These are phyloP conservation scores for Collybia mongolica DNA, from an alignment of 768 basidiomycete genomes.

Conservation along the genomic window DNA sequence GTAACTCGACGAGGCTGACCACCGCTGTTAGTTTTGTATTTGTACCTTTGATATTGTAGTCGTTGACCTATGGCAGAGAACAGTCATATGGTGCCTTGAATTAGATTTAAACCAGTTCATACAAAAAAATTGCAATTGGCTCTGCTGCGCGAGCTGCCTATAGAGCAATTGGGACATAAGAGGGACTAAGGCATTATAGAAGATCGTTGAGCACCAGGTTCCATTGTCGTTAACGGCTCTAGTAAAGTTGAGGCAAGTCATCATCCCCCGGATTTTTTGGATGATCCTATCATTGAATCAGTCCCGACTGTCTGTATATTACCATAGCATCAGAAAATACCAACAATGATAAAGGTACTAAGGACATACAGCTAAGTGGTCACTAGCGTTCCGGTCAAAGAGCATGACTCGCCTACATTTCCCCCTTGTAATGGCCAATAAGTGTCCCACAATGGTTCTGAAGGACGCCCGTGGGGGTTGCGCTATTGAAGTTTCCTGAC, in stretches of 20 bases:
- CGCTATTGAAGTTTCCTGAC: constrained; percentile 36
- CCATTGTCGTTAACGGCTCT: constrained; percentile 58
- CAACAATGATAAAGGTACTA: background rate
- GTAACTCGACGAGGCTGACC: constrained; percentile 47
- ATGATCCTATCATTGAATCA: constrained; percentile 34
- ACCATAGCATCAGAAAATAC: constrained; percentile 25
- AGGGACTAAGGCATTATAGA: constrained; percentile 47
- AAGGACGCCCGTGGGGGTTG: constrained; percentile 41
- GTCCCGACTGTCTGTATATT: constrained; percentile 34
- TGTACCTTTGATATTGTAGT: constrained; percentile 39
- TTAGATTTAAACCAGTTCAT: no score
- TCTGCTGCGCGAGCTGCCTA: constrained; percentile 52
- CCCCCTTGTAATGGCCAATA: constrained; percentile 52
- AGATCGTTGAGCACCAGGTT: constrained; percentile 50
- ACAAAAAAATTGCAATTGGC: constrained; percentile 53
- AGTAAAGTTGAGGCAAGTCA: constrained; percentile 6
- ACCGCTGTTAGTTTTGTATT: constrained; percentile 57
- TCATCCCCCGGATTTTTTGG: constrained; percentile 7
- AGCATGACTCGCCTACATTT: constrained; percentile 32
- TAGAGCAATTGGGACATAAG: constrained; percentile 50
- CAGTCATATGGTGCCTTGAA: no score
- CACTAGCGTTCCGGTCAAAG: background rate
- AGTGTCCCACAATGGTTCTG: constrained; percentile 47
- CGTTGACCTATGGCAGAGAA: constrained; percentile 38
- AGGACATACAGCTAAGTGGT: background rate